Evolutionary conservation across 768 basidiomycete species (phyloP), one percentile per base, ranked within the genome.

Genomic region (Auricularia heimuer): DNA sequence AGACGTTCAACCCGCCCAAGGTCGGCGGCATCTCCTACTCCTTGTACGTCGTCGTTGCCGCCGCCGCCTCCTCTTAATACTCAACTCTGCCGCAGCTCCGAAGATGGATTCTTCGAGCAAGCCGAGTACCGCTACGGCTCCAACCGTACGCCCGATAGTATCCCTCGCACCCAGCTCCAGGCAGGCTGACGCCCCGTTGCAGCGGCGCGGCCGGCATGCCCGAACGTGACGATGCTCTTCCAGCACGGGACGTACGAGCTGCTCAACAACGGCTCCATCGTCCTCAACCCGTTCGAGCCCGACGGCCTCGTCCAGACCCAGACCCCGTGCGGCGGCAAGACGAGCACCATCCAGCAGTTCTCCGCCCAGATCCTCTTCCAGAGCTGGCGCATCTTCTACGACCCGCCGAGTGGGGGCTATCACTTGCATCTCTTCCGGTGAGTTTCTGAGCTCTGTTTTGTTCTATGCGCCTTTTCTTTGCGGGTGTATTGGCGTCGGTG

Each of bases 231-330:
- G 73, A 83, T 98, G 71, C 83, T 85, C 70, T 99, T 92, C 91
- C 86, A 85, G 68, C 97, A 98, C 73, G 97, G 97, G 12, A 86
- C 74, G 35, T 94, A 88, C 76, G 66, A 72, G 0, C 75, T 90
- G 56, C 77, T 84, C 66, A 24, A 77, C 63, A 95, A 98, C 71
- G 94, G 94, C 6, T 96, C 93, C 10, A 83, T 98, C 66, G 73
- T 82, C 47, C 77, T 93, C 71, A 76, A 72, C 2, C 91, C 94
- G 1, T 82, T 93, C 67, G 83, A 81, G 18, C 67, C 71, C 18
- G 96, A 99, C 73, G 96, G 96, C 16, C 91, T 85, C 76, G 93
- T 97, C 74, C 95, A 96, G 79, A 82, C 98, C 47, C 94, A 99
- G 79, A 89, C 95, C 69, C 89, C 94, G 0, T 99, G 96, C 71